Conservation (phyloP, 768 basidiomycete species). For the Amanita subjunquillea region DNA sequence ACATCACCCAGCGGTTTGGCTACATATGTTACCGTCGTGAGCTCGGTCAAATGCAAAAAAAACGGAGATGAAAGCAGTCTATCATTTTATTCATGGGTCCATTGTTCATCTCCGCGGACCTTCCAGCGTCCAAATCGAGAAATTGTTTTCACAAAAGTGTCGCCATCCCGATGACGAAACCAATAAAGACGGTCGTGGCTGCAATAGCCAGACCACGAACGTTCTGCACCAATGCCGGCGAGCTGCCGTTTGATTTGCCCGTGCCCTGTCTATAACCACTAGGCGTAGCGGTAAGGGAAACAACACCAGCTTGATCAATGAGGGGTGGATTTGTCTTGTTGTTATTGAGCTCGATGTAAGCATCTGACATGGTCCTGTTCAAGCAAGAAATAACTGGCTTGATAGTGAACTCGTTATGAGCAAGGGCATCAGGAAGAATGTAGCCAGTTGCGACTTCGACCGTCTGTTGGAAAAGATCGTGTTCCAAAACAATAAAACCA, state of each 20-base stretch:
- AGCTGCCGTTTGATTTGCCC: neutral
- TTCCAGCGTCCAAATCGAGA: neutral
- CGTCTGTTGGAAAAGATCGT: conserved; percentile 77
- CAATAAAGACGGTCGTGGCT: neutral
- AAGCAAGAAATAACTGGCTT: conserved; percentile 65
- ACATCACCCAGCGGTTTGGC: neutral
- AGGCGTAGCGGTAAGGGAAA: conserved; percentile 20
- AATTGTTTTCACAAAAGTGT: neutral
- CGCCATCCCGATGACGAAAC: neutral
- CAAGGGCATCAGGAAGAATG: conserved; percentile 73
- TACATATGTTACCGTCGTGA: neutral
- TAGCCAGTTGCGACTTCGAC: conserved; percentile 84
- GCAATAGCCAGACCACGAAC: neutral
- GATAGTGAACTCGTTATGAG: conserved; percentile 52
- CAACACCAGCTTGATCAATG: conserved; percentile 8
- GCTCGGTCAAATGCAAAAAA: neutral
- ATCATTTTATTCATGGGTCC: neutral
- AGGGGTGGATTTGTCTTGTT: conserved; percentile 53
- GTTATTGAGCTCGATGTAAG: conserved; percentile 78
- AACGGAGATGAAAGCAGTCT: neutral
- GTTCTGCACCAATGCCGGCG: neutral
- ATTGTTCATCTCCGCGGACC: neutral
- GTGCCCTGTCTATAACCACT: conserved; percentile 22
- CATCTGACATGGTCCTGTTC: conserved; percentile 42
- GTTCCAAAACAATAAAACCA: conserved; percentile 89